phyloP scores from a whole-genome alignment of 1,139 yeast species.

The Saccharomyces hybrid region DNA sequence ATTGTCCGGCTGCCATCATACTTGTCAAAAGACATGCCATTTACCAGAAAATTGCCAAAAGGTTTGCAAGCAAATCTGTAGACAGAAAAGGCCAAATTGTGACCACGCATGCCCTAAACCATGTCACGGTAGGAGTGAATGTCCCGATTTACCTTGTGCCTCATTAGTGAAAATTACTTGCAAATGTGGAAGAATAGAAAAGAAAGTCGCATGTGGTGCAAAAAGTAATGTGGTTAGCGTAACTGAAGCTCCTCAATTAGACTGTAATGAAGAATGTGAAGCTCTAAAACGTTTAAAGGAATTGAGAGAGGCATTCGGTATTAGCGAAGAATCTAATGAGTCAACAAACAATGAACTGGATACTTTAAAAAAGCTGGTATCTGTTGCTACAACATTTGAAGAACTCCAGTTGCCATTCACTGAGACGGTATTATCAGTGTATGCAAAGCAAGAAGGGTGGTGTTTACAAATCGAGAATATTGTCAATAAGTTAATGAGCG shows the following conservation, averaged over 20 bases:
- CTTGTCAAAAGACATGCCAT: slow-evolving; percentile 51
- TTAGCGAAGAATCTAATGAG: slow-evolving; percentile 11
- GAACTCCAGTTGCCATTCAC: slow-evolving; percentile 36
- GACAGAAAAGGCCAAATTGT: slow-evolving; percentile 43
- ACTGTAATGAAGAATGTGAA: slow-evolving; percentile 68
- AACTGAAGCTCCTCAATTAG: slow-evolving; percentile 15
- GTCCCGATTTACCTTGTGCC: slow-evolving; percentile 47
- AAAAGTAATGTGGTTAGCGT: slow-evolving; percentile 13
- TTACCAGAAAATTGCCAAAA: slow-evolving; percentile 32
- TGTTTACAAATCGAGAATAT: slow-evolving; percentile 52
- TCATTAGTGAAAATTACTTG: slow-evolving; percentile 48
- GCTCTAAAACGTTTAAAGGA: slow-evolving; percentile 51
- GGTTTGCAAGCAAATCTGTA: slow-evolving; percentile 52
- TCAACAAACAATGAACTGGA: slow-evolving; percentile 16
- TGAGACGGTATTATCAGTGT: slow-evolving; percentile 39
- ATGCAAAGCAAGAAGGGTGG: slow-evolving; percentile 52
- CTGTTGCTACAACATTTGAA: slow-evolving; percentile 19
- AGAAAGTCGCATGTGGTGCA: slow-evolving; percentile 48
- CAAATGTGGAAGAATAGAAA: slow-evolving; percentile 52
- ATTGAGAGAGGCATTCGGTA: slow-evolving; percentile 55
- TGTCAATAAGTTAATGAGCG: slow-evolving; percentile 43
- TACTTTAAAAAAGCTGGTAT: slow-evolving; percentile 7
- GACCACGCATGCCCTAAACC: slow-evolving; percentile 54
- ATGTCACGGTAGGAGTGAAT: slow-evolving; percentile 59
- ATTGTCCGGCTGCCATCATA: slow-evolving; percentile 59